A percentile compares a stretch with the other conserved stretches of the same genome.
phyloP scores from a whole-genome alignment of 2,329 filamentous ascomycete species.

The Sclerotinia trifoliorum region DNA sequence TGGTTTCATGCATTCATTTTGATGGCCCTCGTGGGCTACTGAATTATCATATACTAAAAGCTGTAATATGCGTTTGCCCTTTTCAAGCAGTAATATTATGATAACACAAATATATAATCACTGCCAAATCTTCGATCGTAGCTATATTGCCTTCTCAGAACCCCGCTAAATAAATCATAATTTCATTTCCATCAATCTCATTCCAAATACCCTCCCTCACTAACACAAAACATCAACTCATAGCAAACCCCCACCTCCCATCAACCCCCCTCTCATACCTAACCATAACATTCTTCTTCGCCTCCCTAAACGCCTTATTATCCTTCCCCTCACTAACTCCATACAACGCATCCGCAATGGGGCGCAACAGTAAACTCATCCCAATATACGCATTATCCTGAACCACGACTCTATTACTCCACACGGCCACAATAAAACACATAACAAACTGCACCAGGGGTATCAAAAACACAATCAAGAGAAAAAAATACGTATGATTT shows the following conservation, averaged over 20 bases:
- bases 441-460: conserved; percentile 32
- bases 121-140: neutral
- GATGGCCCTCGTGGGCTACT: too few relatives aligned
- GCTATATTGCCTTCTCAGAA: too few relatives aligned
- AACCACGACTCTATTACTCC: conserved; percentile 36
- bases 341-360: conserved; percentile 36
- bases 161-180: neutral
- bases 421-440: conserved; percentile 31
- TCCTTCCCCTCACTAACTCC: conserved; percentile 31
- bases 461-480: conserved; percentile 41
- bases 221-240: conserved; percentile 17
- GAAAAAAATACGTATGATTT: conserved; percentile 48
- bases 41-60: neutral
- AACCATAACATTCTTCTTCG: conserved; percentile 31
- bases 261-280: conserved; percentile 32
- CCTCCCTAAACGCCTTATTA: conserved; percentile 32
- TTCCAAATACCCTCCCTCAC: neutral
- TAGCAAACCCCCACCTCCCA: conserved; percentile 34
- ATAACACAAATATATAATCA: neutral
- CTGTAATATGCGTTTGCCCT: neutral
- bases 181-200: neutral
- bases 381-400: conserved; percentile 32
- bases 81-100: too few relatives aligned
- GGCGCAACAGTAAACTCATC: conserved; percentile 35
- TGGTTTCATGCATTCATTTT: neutral